Conservation (phyloP, 2,329 filamentous ascomycete species). For the Pseudogymnoascus sp. region DNA sequence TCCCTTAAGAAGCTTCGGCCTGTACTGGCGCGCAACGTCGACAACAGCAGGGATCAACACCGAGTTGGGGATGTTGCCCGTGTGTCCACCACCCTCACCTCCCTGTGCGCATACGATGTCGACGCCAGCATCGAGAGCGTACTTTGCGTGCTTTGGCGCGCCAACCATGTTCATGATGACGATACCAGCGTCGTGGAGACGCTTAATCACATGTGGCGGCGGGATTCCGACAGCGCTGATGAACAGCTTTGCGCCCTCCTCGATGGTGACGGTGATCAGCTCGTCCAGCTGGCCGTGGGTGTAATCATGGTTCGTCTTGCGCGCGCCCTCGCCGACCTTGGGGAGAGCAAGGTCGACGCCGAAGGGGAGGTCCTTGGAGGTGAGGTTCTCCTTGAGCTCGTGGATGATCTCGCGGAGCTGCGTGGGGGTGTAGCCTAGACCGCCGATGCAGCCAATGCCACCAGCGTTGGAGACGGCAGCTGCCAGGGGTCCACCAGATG, state of each 20-base stretch:
- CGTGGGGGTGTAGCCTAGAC: constrained; percentile 62
- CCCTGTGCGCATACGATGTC: constrained; percentile 91
- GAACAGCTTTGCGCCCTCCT: constrained; percentile 76
- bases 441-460: constrained; percentile 66
- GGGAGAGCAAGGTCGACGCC: constrained; percentile 88
- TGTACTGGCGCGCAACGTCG: constrained; percentile 69
- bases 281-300: constrained; percentile 82
- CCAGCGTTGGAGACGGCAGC: constrained; percentile 77
- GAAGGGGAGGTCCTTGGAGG: constrained; percentile 64
- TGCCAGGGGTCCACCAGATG: constrained; percentile 68
- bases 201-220: constrained; percentile 62
- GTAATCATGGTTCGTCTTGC: constrained; percentile 94
- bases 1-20: constrained; percentile 61
- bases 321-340: constrained; percentile 73
- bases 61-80: constrained; percentile 77
- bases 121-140: constrained; percentile 77
- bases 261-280: constrained; percentile 77
- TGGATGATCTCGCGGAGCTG: constrained; percentile 74
- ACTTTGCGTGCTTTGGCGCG: constrained; percentile 81
- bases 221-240: constrained; percentile 85
- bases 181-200: constrained; percentile 71
- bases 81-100: constrained; percentile 89
- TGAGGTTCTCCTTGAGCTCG: constrained; percentile 72
- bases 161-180: constrained; percentile 97
- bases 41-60: constrained; percentile 82